Conservation (phyloP, 768 basidiomycete genomes). For the Psilocybe subaeruginosa region DNA sequence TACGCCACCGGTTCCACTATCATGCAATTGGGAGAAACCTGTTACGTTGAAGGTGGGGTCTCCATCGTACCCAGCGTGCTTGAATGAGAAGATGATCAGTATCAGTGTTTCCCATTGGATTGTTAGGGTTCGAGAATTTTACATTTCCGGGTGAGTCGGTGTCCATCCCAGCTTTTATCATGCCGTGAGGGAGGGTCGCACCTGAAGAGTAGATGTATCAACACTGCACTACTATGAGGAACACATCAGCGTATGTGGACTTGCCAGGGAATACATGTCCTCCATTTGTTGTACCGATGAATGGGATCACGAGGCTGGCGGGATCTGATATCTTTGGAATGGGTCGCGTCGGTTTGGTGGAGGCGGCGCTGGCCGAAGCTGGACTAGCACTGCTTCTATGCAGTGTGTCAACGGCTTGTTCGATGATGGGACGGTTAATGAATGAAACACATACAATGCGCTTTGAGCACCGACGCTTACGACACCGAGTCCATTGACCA, state of each 20-base stretch:
- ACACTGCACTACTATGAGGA: neutral
- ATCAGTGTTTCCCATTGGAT: neutral
- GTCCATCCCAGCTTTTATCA: slow-evolving; percentile 71
- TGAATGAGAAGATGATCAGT: neutral
- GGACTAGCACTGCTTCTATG: slow-evolving; percentile 10
- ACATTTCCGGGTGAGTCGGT: slow-evolving; percentile 67
- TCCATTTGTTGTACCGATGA: slow-evolving; percentile 67
- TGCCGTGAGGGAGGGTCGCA: slow-evolving; percentile 69
- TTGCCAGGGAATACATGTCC: slow-evolving; percentile 70
- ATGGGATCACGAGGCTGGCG: slow-evolving; percentile 53
- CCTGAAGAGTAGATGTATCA: slow-evolving; percentile 33
- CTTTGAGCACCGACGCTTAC: slow-evolving; percentile 12
- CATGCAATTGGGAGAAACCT: slow-evolving; percentile 68
- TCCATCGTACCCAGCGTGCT: slow-evolving; percentile 55
- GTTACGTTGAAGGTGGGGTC: slow-evolving; percentile 46
- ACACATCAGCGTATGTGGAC: slow-evolving; percentile 4
- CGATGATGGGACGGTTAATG: neutral
- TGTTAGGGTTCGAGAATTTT: slow-evolving; percentile 12
- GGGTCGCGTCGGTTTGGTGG: slow-evolving; percentile 2
- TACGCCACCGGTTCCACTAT: slow-evolving; percentile 65
- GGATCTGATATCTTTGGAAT: slow-evolving; percentile 37
- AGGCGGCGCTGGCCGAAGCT: neutral
- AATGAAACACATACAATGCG: slow-evolving; percentile 6
- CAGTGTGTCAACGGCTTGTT: neutral
- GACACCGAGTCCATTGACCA: neutral